These are phyloP conservation scores for Flammula alnicola DNA, from an alignment of 1,284 basidiomycete genomes.

Conservation along the genomic window DNA sequence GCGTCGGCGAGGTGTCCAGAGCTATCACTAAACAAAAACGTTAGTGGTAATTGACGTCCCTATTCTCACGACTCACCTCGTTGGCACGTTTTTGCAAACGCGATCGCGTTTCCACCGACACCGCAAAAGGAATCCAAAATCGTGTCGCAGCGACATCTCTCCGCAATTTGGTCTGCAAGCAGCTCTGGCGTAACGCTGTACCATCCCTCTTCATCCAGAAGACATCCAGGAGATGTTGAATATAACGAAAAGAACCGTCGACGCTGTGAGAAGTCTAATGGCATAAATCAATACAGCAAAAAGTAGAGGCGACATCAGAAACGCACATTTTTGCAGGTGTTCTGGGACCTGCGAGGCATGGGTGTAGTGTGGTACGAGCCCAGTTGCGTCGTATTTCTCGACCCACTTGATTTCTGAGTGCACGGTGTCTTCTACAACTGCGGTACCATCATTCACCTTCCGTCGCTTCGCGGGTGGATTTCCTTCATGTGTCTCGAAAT, in stretches of 20 bases:
- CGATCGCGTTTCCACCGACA: slow-evolving; percentile 97
- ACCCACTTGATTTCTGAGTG: slow-evolving; percentile 14
- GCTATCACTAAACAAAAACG: slow-evolving; percentile 74
- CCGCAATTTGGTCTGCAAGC: slow-evolving; percentile 91
- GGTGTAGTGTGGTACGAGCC: slow-evolving; percentile 73
- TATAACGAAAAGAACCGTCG: slow-evolving; percentile 83
- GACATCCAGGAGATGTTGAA: slow-evolving; percentile 66
- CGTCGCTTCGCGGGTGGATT: slow-evolving; percentile 19
- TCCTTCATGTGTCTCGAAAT: background rate
- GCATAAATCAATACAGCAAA: slow-evolving; percentile 2
- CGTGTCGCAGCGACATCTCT: slow-evolving; percentile 84
- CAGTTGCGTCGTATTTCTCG: slow-evolving; percentile 66
- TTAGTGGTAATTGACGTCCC: background rate
- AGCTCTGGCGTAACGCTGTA: slow-evolving; percentile 95
- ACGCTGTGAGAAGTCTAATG: slow-evolving; percentile 83
- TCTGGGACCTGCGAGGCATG: slow-evolving; percentile 69
- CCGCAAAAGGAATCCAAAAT: slow-evolving; percentile 96
- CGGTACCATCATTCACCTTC: slow-evolving; percentile 20
- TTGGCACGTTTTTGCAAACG: slow-evolving; percentile 95
- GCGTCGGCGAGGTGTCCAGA: slow-evolving; percentile 83
- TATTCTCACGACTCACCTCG: slow-evolving; percentile 57
- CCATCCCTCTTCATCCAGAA: slow-evolving; percentile 92
- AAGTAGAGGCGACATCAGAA: background rate
- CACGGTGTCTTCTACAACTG: slow-evolving; percentile 11
- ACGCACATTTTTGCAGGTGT: slow-evolving; percentile 82